Base-by-base conservation (phyloP, 768 basidiomycete species). In the Cantharellus anzutake region DNA sequence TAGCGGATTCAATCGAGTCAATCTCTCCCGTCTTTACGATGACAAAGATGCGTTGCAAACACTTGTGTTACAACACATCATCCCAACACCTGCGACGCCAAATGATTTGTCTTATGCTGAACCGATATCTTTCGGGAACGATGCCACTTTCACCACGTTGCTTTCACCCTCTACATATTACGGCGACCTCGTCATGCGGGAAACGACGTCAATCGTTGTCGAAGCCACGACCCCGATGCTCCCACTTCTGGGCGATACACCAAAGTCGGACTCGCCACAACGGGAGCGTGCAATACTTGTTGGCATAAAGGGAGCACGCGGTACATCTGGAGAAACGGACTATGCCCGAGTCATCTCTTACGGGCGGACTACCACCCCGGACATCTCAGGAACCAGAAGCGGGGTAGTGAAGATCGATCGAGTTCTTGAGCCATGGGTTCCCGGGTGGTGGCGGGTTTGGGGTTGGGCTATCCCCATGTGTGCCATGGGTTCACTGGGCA, bases 381-480 rank as follows among this genome's bases (percentile, higher is more conserved):
- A 44, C 81, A 5, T 56, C 20, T 86, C 51, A 81, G 80, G 79
- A 5, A 73, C 75, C 7, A 81, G 79, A 0, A 94, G 93, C 0
- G 94, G 94, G 2, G 89, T 97, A 42, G 77, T 97, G 61, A 78
- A 84, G 70, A 85, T 98, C 61, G 88, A 96, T 72, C 75, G 76
- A 48, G 74, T 97, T 7, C 72, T 99, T 59, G 67, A 82, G 34
- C 96, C 96, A 41, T 98, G 91, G 68, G 73, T 82, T 60, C 90
- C 94, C 2, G 76, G 82, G 3, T 89, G 87, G 88, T 91, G 84
- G 80, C 73, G 79, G 42, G 74, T 80, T 66, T 91, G 82, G 66
- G 85, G 87, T 44, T 75, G 76, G 3, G 86, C 88, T 0, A 65
- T 78, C n/a, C 72, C 76, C 38, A 80, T 85, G 3, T 80, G 79